phyloP scores from a whole-genome alignment of 805 yeast genomes.

The Saccharomycopsis olivae region DNA sequence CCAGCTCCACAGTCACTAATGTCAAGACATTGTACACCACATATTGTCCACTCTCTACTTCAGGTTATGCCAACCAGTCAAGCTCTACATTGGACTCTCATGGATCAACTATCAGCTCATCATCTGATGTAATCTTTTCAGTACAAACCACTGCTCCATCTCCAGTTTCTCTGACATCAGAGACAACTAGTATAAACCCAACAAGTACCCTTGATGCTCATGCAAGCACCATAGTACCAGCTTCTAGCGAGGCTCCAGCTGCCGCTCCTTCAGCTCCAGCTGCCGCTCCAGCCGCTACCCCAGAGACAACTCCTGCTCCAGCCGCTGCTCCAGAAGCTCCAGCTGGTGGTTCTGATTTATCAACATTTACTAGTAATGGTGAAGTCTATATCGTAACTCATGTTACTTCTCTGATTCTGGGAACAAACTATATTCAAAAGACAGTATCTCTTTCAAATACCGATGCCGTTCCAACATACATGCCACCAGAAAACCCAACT shows the following conservation, averaged over 20 bases:
- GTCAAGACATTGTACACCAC: constrained; percentile 21
- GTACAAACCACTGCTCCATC: too few species aligned
- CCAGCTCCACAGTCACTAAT: constrained; percentile 14
- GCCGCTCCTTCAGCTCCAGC: constrained; percentile 11
- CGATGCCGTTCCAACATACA: constrained; percentile 5
- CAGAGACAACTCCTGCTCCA: constrained; percentile 3
- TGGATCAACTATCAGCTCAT: constrained; percentile 4
- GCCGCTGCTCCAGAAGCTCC: constrained; percentile 13
- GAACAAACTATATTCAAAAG: not conserved
- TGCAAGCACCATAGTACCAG: not conserved
- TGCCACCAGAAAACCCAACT: not conserved
- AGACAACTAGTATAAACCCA: not conserved
- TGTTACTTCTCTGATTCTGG: constrained; percentile 1
- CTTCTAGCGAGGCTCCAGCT: not conserved
- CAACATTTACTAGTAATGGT: constrained; percentile 5
- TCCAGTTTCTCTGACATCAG: too few species aligned
- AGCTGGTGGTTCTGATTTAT: not conserved
- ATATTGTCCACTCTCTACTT: constrained; percentile 20
- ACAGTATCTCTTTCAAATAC: not conserved
- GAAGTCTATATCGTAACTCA: constrained; percentile 10
- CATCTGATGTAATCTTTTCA: too few species aligned
- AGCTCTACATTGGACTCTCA: constrained; percentile 4
- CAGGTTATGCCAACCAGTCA: not conserved
- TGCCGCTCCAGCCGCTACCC: constrained; percentile 7
- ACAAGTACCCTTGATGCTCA: not conserved